Evolutionary conservation across 1,139 yeast species (phyloP), one percentile per base, ranked within the genome.

Genomic region (Trichomonascaceae sp.): DNA sequence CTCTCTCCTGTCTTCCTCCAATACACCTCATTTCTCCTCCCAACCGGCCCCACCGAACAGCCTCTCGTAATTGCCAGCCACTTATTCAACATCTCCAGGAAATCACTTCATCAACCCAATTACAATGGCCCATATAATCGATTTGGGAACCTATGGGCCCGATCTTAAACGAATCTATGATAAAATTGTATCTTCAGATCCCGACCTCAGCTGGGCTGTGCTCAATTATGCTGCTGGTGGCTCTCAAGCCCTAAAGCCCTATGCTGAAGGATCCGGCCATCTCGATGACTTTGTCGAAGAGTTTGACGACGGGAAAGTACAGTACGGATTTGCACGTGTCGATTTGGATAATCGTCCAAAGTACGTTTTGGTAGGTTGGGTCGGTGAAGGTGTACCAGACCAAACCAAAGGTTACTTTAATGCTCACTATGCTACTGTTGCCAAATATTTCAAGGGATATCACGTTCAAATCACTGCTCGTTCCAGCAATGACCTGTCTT

Each of bases 401-500:
- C 67, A 72, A 49, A 67, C 70, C 53, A 73, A 75, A 58, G 75
- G 76, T 24, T 70, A 71, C 60, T 74, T 74, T 65, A 73, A 70
- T 57, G 69, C 77, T 41, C 76, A 75, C 59, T 71, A 71, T 57
- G 63, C 73, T 10, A 57, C 75, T 4, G 74, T 74, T 17, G 70
- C 77, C 15, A 66, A 67, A 52, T 65, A 69, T 57, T 70, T 74
- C 61, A 68, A 65, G 43, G 96, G 96, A 43, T 93, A 91, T 72
- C 99, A 93, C 68, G 91, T 93, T 54, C 98, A 93, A 71, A 84
- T 95, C 60, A 89, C 97, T 46, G 99, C 98, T n/a, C 82, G 98
- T 71, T 95, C 88, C 66, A 79, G 82, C 53, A 96, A 89, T 65
- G 99, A 95, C 68, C 78, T 95, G 68, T 87, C 87, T 62, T 87